phyloP scores from a whole-genome alignment of 176 grass and related monocot species.

The Dendrocalamus sinicus region DNA sequence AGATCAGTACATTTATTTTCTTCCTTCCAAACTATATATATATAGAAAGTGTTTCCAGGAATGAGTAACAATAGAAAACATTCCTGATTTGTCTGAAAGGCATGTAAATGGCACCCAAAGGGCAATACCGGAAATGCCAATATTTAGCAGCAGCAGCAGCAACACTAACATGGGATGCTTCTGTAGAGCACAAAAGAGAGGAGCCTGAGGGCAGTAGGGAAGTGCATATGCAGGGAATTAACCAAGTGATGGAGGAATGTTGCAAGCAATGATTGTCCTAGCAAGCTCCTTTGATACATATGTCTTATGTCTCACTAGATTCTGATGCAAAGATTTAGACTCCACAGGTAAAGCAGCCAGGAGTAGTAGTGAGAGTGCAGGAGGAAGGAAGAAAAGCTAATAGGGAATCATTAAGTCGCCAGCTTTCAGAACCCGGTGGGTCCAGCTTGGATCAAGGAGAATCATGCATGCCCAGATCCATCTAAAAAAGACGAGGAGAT shows the following conservation, averaged over 20 bases:
- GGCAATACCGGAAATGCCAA: conserved; percentile 33
- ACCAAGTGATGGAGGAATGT: conserved; percentile 62
- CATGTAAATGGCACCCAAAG: not conserved
- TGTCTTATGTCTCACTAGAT: conserved; percentile 51
- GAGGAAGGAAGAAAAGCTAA: conserved; percentile 50
- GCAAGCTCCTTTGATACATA: conserved; percentile 47
- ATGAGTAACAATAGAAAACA: not conserved
- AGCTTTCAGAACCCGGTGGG: conserved; percentile 60
- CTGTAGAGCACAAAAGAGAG: conserved; percentile 37
- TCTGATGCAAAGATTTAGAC: conserved; percentile 73
- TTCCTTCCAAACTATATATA: not conserved
- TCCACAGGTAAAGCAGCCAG: conserved; percentile 53
- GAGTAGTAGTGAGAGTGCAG: conserved; percentile 44
- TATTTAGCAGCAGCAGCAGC: conserved; percentile 31
- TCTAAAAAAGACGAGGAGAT: conserved; percentile 72
- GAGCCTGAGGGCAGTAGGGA: conserved; percentile 23
- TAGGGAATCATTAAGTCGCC: conserved; percentile 60
- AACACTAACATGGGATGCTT: conserved; percentile 51
- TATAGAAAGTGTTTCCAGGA: not conserved
- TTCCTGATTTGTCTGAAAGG: not conserved
- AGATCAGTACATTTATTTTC: not conserved
- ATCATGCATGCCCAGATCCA: conserved; percentile 47
- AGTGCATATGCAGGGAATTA: conserved; percentile 62
- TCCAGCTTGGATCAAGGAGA: conserved; percentile 52
- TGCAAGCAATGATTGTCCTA: conserved; percentile 70